Evolutionary conservation across 495 filamentous ascomycete genomes (phyloP).

Genomic region (Penicillium paradoxum): DNA sequence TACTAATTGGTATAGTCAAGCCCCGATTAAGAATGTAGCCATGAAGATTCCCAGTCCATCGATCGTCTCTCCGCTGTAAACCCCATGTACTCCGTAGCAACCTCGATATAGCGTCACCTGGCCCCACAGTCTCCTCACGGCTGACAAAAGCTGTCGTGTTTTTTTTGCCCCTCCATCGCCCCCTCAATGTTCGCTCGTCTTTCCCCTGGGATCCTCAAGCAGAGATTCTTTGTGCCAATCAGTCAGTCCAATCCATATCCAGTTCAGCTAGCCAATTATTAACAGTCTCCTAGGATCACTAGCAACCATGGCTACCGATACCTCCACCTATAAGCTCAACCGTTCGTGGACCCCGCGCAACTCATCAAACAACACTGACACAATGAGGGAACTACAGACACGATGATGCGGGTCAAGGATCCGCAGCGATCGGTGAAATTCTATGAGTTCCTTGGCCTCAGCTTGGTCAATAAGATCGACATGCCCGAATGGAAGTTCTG

Average conservation of each 20-base stretch:
- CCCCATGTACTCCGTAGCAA: too few species aligned
- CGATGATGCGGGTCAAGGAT: conserved; percentile 91
- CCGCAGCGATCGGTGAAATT: conserved; percentile 86
- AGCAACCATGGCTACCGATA: conserved; percentile 71
- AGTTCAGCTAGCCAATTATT: conserved; percentile 8
- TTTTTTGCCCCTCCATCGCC: conserved; percentile 3
- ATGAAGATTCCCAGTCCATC: too few species aligned
- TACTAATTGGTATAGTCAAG: too few species aligned
- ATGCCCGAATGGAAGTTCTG: conserved; percentile 81
- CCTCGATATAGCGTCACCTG: conserved; percentile 1
- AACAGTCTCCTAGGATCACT: conserved; percentile 28
- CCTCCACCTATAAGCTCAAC: conserved; percentile 81
- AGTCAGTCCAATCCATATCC: not conserved
- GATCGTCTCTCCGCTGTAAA: too few species aligned
- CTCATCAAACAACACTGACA: conserved; percentile 9
- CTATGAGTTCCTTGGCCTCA: conserved; percentile 92
- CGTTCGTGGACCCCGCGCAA: conserved; percentile 48
- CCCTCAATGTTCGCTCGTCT: conserved; percentile 5
- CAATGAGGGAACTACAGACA: conserved; percentile 26
- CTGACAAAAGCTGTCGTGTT: conserved; percentile 5
- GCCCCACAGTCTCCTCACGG: conserved; percentile 15
- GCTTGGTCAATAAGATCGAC: conserved; percentile 68
- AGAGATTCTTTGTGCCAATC: conserved; percentile 4
- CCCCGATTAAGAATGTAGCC: too few species aligned
- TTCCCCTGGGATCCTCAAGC: not conserved